Evolutionary conservation across 345 rosid genomes (phyloP).

Genomic region (Tarenaya hassleriana): DNA sequence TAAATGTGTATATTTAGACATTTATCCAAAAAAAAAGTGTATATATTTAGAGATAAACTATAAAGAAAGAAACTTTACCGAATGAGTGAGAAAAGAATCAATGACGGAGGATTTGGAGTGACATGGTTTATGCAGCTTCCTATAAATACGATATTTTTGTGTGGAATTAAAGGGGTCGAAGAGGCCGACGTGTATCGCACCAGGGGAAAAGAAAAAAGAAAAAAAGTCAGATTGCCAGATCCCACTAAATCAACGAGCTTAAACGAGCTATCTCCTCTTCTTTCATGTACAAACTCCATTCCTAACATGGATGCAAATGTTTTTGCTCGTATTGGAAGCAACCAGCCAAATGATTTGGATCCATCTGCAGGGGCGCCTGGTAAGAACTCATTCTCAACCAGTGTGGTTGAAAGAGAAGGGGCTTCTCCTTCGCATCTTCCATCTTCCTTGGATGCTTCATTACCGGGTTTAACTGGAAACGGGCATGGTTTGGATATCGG

Average conservation of each 20-base stretch:
- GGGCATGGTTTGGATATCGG: slow-evolving; percentile 44
- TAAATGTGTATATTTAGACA: too few relatives aligned
- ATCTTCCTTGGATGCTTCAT: slow-evolving; percentile 51
- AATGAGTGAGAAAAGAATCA: too few relatives aligned
- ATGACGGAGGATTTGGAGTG: too few relatives aligned
- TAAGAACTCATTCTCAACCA: slow-evolving; percentile 33
- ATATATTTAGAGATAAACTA: too few relatives aligned
- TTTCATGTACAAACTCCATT: slow-evolving; percentile 45
- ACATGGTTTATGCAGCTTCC: too few relatives aligned
- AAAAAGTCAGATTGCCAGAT: slow-evolving; percentile 81
- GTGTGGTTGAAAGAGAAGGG: slow-evolving; percentile 38
- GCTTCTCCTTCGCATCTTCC: slow-evolving; percentile 55
- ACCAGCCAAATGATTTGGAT: slow-evolving; percentile 43
- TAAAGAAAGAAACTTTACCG: too few relatives aligned
- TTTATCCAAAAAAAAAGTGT: too few relatives aligned
- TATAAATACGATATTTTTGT: too few relatives aligned
- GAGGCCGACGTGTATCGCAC: too few relatives aligned
- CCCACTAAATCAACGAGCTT: slow-evolving; percentile 47
- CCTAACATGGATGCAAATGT: slow-evolving; percentile 27
- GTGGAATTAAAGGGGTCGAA: too few relatives aligned
- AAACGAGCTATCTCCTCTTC: slow-evolving; percentile 52
- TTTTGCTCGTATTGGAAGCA: slow-evolving; percentile 31
- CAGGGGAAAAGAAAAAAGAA: slow-evolving; percentile 3
- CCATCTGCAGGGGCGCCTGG: slow-evolving; percentile 36
- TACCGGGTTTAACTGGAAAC: slow-evolving; percentile 43